Base-by-base conservation (phyloP, 2,329 filamentous ascomycete species). In the Verticillium zaregamsianum region DNA sequence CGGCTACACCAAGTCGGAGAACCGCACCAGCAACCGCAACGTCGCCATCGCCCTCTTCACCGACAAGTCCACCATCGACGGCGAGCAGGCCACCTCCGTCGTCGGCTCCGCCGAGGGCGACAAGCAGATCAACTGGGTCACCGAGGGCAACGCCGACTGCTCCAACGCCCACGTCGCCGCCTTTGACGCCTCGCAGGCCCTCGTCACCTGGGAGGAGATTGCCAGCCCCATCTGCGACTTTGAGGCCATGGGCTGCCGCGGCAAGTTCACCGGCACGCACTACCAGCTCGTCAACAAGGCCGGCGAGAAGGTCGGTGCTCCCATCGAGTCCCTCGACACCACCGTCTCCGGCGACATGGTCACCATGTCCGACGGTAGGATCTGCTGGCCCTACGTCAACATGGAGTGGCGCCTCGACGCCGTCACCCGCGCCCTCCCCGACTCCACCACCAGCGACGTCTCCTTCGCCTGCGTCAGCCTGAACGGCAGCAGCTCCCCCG, bases 391-490 rank as follows among this genome's bases (percentile, higher is more conserved):
- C 31, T 86, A 86, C 64, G 82, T 85, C 59, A 76, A 76, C 69
- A 84, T 85, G 81, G 74, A 74, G 37, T 86, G 84, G 84, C 72
- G 76, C 35, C 40, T 66, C 49, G 62, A 65, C 32, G 59, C 66
- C 57, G 82, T 72, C 82, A 82, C 0, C 80, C 71, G 77, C 12
- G 76, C 74, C 17, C 69, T 76, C 5, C 72, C 76, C 31, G 70
- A 79, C 66, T 70, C 70, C 3, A 76, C 76, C 1, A 74, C 72
- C 25, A 80, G 90, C 69, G 86, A 86, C 64, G 97, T 97, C 74
- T 85, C 87, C 2, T 93, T 93, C 0, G 77, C 82, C 1, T 81
- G 79, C 1, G 85, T 96, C 61, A 87, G 93, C 67, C 73, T 74
- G 39, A 91, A 90, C 56, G 74, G 76, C 31, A 70, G 70, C 0